Conservation (phyloP, 148 eudicot genomes). For the Amaranthus cruentus region DNA sequence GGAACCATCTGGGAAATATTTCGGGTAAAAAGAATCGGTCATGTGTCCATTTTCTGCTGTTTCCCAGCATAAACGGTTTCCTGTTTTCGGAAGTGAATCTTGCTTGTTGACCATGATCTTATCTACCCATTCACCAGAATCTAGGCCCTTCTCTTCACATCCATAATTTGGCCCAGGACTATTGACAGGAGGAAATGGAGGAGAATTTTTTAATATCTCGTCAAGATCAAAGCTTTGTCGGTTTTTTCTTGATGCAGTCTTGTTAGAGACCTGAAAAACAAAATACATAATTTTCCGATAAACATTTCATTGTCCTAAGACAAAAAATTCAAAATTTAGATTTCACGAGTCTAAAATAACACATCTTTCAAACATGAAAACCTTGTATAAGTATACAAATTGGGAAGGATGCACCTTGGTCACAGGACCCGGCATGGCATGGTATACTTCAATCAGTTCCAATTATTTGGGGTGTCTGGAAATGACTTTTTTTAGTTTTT, state of each 20-base stretch:
- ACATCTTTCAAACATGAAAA: no score
- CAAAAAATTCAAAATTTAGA: no score
- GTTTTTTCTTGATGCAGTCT: slow-evolving; percentile 53
- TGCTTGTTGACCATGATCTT: slow-evolving; percentile 97
- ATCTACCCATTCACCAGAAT: slow-evolving; percentile 96
- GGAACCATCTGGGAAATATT: slow-evolving; percentile 58
- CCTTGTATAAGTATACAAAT: no score
- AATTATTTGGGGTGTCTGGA: background rate
- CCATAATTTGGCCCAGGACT: slow-evolving; percentile 41
- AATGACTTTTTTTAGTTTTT: no score
- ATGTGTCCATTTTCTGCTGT: slow-evolving; percentile 42
- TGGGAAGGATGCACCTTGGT: no score
- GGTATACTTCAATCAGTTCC: background rate
- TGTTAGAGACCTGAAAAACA: slow-evolving; percentile 40
- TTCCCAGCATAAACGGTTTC: slow-evolving; percentile 43
- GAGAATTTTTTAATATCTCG: slow-evolving; percentile 73
- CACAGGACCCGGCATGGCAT: no score
- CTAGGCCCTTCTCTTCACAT: slow-evolving; percentile 70
- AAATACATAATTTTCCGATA: background rate
- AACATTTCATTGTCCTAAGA: background rate
- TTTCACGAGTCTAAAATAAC: no score
- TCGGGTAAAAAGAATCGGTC: slow-evolving; percentile 58
- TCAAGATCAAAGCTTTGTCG: slow-evolving; percentile 82
- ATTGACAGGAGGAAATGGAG: slow-evolving; percentile 82
- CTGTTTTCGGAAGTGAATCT: slow-evolving; percentile 48